Percentiles rank a stretch among this genome's conserved stretches.
phyloP scores from a whole-genome alignment of 306 rosid genomes.

The Adenanthera pavonina region DNA sequence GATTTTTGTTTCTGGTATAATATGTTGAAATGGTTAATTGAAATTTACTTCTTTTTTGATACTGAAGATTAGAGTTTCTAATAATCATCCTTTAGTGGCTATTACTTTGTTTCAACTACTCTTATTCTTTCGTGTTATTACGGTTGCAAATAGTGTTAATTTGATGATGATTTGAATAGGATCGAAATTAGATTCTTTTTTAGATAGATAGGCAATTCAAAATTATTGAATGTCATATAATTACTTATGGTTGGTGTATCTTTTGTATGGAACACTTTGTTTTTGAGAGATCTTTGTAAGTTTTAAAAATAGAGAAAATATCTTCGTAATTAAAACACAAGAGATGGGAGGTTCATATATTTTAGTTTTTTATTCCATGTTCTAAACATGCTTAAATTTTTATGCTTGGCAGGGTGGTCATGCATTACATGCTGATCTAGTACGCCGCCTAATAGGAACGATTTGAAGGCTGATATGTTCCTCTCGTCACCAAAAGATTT shows the following conservation, averaged over 20 bases:
- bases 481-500: neutral
- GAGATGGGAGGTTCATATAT: neutral
- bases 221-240: no score
- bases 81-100: no score
- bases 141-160: no score
- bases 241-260: no score
- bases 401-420: constrained; percentile 73
- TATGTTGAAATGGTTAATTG: neutral
- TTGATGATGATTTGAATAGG: no score
- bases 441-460: constrained; percentile 49
- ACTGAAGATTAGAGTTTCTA: neutral
- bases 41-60: neutral
- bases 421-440: constrained; percentile 72
- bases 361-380: neutral
- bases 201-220: no score
- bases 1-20: neutral
- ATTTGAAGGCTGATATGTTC: constrained; percentile 34
- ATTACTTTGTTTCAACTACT: no score
- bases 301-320: neutral
- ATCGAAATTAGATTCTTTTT: no score
- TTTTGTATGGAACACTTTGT: no score
- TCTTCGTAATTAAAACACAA: neutral
- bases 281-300: neutral
- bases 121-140: no score
- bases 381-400: neutral